phyloP scores from a whole-genome alignment of 768 basidiomycete genomes.

The Xerocomus spinulosus region DNA sequence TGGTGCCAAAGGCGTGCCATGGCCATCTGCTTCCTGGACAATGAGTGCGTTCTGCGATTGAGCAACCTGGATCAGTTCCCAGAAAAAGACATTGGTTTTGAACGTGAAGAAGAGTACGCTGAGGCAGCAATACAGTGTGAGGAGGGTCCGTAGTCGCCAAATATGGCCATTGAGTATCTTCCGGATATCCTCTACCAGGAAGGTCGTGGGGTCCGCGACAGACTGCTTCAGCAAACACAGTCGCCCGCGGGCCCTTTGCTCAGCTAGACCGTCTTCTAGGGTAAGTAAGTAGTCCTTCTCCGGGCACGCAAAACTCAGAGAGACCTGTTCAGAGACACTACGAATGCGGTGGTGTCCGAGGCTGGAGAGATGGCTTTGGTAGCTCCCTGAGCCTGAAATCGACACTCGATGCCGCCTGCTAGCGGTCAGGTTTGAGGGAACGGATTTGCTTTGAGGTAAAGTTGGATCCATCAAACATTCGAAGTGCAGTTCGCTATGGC shows the following conservation, averaged over 20 bases:
- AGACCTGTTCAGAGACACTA: conserved; percentile 23
- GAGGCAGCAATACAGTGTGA: conserved; percentile 38
- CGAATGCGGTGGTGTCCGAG: conserved; percentile 40
- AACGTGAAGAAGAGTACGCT: conserved; percentile 38
- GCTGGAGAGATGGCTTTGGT: conserved; percentile 44
- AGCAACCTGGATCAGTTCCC: conserved; percentile 1
- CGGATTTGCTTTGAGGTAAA: conserved; percentile 25
- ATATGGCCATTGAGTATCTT: conserved; percentile 21
- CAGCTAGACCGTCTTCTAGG: conserved; percentile 17
- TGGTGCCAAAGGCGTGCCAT: conserved; percentile 11
- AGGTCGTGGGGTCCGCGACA: conserved; percentile 17
- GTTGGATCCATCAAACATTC: conserved; percentile 7
- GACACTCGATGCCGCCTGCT: conserved; percentile 18
- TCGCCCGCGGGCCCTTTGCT: conserved; percentile 13
- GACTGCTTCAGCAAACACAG: conserved; percentile 28
- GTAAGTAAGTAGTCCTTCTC: conserved; percentile 11
- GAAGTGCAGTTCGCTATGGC: too few species aligned
- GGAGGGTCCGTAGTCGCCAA: conserved; percentile 30
- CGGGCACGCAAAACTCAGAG: conserved; percentile 1
- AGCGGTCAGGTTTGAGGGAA: conserved; percentile 16
- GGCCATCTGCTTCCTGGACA: neutral
- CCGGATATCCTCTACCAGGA: conserved; percentile 25
- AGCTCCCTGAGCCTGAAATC: conserved; percentile 37
- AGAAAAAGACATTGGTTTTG: conserved; percentile 19
- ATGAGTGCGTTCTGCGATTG: neutral